Evolutionary conservation across 208 protist species (phyloP).

Genomic region (Trypanosoma mega): DNA sequence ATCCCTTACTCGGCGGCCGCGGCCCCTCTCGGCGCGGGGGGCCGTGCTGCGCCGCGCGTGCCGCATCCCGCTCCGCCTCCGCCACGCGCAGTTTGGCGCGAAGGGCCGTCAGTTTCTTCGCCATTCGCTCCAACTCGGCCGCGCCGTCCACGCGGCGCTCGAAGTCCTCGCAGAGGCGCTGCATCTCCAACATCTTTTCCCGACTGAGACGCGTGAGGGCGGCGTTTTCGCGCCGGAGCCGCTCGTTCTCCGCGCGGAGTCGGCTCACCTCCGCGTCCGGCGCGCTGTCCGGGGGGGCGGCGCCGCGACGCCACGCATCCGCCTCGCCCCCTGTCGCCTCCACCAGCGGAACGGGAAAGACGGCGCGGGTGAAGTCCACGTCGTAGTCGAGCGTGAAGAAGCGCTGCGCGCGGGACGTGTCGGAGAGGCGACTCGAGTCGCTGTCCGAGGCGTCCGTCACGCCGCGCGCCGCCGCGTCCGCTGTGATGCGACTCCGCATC

Average conservation of each 20-base stretch:
- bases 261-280: background rate
- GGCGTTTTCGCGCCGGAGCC: conserved; percentile 57
- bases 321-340: background rate
- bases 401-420: conserved; percentile 33
- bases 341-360: conserved; percentile 75
- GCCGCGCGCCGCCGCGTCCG: conserved; percentile 34
- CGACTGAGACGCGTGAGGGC: conserved; percentile 56
- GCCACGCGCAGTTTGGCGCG: conserved; percentile 41
- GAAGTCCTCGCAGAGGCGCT: conserved; percentile 77
- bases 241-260: conserved; percentile 52
- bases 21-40: conserved; percentile 3
- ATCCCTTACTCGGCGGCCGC: background rate
- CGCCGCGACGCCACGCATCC: background rate
- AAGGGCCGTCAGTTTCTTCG: conserved; percentile 45
- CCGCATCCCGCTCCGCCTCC: conserved; percentile 39
- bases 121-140: conserved; percentile 46
- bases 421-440: conserved; percentile 24
- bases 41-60: conserved; percentile 27
- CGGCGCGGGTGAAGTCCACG: conserved; percentile 85
- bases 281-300: background rate
- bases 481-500: conserved; percentile 69
- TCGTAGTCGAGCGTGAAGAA: conserved; percentile 86
- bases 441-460: background rate
- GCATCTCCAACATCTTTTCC: conserved; percentile 88
- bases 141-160: conserved; percentile 37